Percentiles rank a stretch among this genome's conserved stretches.
Evolutionary conservation across 176 grass and related monocot species (phyloP).

Genomic region (Melocanna baccifera): DNA sequence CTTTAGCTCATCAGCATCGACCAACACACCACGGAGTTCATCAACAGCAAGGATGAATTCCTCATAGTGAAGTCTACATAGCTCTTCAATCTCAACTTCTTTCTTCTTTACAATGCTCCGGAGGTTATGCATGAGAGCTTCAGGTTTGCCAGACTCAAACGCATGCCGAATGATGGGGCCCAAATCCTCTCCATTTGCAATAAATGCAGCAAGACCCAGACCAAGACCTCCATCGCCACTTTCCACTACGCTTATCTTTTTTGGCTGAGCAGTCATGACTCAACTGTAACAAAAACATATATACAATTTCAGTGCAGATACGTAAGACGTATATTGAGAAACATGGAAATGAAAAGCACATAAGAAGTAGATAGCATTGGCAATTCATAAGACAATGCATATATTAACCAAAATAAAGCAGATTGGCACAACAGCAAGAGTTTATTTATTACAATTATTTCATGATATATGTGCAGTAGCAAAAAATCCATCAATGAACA

Average conservation of each 20-base stretch:
- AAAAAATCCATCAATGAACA: neutral
- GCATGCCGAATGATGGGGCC: conserved; percentile 74
- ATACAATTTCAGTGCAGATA: neutral
- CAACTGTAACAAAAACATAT: conserved; percentile 18
- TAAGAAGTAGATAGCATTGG: neutral
- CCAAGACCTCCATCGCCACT: conserved; percentile 72
- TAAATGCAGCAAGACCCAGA: conserved; percentile 52
- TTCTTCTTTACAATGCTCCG: conserved; percentile 82
- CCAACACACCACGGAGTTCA: conserved; percentile 73
- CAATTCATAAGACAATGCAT: neutral
- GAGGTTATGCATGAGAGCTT: conserved; percentile 67
- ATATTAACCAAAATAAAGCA: neutral
- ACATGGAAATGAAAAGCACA: neutral
- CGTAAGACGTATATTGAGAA: neutral
- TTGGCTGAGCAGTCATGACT: conserved; percentile 62
- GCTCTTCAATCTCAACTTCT: conserved; percentile 87
- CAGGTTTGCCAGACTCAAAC: conserved; percentile 77
- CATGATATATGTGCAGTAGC: neutral
- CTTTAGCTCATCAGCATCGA: conserved; percentile 83
- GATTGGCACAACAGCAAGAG: neutral
- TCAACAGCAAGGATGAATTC: conserved; percentile 92
- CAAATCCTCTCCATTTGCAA: conserved; percentile 81
- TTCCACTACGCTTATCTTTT: conserved; percentile 61
- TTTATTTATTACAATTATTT: neutral
- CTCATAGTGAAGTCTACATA: conserved; percentile 84